phyloP scores from a whole-genome alignment of 805 yeast species.

The Priceomyces melissophilus region DNA sequence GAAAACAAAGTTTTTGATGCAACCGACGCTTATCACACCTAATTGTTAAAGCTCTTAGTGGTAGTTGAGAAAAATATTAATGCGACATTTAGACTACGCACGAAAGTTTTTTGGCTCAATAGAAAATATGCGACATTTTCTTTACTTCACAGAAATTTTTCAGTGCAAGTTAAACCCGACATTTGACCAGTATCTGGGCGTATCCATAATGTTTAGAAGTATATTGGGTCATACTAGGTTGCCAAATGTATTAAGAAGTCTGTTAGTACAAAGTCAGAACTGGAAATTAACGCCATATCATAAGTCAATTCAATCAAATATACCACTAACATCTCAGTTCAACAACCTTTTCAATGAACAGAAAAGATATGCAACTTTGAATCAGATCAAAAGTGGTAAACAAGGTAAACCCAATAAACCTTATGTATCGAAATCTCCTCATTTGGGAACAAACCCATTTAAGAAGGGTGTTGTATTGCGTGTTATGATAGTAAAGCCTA shows the following conservation, averaged over 20 bases:
- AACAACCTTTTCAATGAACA: constrained; percentile 21
- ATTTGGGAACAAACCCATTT: constrained; percentile 78
- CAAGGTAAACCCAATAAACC: constrained; percentile 49
- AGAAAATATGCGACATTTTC: constrained; percentile 1
- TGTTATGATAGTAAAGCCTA: constrained; percentile 94
- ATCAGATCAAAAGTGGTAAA: constrained; percentile 71
- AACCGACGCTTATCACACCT: too few species aligned
- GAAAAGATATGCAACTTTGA: constrained; percentile 64
- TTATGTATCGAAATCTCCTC: constrained; percentile 64
- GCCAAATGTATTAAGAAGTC: neutral
- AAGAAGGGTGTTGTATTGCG: constrained; percentile 90
- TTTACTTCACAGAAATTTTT: neutral
- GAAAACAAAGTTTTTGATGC: neutral
- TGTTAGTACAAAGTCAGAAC: neutral
- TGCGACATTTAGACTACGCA: neutral
- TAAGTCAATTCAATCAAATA: constrained; percentile 13
- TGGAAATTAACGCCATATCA: constrained; percentile 8
- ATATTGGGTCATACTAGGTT: neutral
- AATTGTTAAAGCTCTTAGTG: constrained; percentile 4
- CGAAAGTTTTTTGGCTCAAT: neutral
- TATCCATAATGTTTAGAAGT: constrained; percentile 1
- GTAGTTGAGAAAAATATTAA: constrained; percentile 3
- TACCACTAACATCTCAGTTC: constrained; percentile 12
- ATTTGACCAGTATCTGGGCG: neutral
- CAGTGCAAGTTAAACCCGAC: neutral